These are phyloP conservation scores for Metrosideros polymorpha DNA, from an alignment of 441 rosid genomes.

Conservation along the genomic window DNA sequence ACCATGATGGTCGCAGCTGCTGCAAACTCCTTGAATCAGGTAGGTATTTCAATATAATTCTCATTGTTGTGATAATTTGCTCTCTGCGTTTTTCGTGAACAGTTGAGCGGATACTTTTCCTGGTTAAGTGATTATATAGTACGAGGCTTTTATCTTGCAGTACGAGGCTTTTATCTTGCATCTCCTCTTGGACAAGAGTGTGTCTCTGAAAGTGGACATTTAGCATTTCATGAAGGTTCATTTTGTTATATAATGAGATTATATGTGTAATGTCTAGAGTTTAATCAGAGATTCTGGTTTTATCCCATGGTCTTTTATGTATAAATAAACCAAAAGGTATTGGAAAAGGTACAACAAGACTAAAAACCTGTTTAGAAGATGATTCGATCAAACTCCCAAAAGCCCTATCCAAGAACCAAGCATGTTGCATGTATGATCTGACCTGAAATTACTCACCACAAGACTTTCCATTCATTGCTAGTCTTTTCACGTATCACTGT, in stretches of 20 bases:
- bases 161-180: background rate
- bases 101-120: background rate
- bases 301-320: background rate
- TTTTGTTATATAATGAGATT: background rate
- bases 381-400: background rate
- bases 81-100: background rate
- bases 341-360: background rate
- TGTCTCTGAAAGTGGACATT: background rate
- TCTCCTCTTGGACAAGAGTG: background rate
- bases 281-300: background rate
- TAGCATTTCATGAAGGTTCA: background rate
- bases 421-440: background rate
- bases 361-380: background rate
- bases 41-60: background rate
- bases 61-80: background rate
- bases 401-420: background rate
- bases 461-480: background rate
- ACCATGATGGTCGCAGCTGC: slow-evolving; percentile 97
- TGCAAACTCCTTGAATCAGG: slow-evolving; percentile 94
- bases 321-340: background rate
- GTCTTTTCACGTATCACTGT: background rate
- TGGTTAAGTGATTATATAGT: background rate
- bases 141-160: background rate
- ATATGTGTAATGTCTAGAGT: background rate
- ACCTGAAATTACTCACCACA: background rate